Evolutionary conservation across 2,329 filamentous ascomycete genomes (phyloP).

Genomic region (Trichoderma sp.): DNA sequence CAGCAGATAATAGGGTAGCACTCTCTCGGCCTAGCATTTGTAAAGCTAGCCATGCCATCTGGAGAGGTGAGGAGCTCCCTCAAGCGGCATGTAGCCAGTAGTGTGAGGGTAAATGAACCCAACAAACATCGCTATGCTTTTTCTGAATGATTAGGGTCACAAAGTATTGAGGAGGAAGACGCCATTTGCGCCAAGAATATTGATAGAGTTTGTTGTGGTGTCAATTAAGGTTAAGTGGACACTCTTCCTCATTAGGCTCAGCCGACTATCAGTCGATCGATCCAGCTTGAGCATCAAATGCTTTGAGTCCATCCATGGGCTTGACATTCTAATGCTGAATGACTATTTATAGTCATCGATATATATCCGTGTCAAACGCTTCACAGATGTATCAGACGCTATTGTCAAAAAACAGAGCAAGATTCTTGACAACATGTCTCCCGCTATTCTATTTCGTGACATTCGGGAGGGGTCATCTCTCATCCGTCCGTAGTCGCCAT

Average conservation of each 20-base stretch:
- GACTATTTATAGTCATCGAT: no score
- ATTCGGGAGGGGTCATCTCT: not conserved
- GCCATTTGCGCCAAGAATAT: not conserved
- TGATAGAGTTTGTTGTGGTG: not conserved
- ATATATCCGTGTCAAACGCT: not conserved
- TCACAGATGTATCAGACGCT: not conserved
- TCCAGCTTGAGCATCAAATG: not conserved
- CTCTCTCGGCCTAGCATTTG: not conserved
- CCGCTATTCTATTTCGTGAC: not conserved
- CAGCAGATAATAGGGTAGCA: not conserved
- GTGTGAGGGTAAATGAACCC: not conserved
- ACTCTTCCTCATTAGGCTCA: not conserved
- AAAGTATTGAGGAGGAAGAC: not conserved
- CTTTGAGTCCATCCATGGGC: not conserved
- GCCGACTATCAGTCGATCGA: not conserved
- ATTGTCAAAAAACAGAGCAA: rapidly evolving
- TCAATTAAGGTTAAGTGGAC: not conserved
- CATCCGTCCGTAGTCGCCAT: not conserved
- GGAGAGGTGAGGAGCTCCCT: no score
- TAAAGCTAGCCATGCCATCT: not conserved
- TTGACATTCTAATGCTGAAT: not conserved
- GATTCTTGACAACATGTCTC: not conserved
- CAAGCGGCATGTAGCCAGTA: no score
- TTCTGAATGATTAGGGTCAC: not conserved
- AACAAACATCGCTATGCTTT: not conserved